Base-by-base conservation (phyloP, 495 filamentous ascomycete genomes). In the Xylaria curta region DNA sequence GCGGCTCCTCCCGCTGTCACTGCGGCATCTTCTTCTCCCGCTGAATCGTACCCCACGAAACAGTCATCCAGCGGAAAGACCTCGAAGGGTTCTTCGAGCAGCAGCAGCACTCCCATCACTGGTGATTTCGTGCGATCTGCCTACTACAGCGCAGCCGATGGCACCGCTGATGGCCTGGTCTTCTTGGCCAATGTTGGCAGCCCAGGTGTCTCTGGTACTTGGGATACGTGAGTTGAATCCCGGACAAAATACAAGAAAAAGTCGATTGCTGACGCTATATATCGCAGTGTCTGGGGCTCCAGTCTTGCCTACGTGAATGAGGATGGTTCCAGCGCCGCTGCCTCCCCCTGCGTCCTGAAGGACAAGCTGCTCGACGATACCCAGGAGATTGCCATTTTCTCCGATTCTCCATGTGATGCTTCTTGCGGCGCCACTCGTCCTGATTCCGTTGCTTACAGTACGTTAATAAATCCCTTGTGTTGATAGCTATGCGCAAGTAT, bases 101-200 rank as follows among this genome's bases (percentile, higher is more conserved):
- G 36, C 36, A 38, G 36, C 42, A 73, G 74, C 36, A 64, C 77
- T 68, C 66, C 79, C 69, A 59, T 70, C 62, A 62, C 47, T 40
- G 70, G 74, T 28, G 71, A 71, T 36, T 83, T 78, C 60, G 63
- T 77, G 28, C 81, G 87, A 54, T 77, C 79, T 36, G 89, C 82
- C 19, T 92, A 89, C 80, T 93, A 91, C 77, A 77, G 87, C 74
- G 82, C 90, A 3, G 78, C 74, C 0, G 68, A 78, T 3, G 83
- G 85, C 36, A 79, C 75, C 31, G 78, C 84, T 2, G 79, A 89
- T 1, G 91, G 90, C 7, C 73, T 94, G 3, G 85, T 84, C 28
- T 94, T 94, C 81, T 81, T 94, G 28, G 90, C 88, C 69, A 89
- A 92, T 78, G 78, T 83, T 53, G 91, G 90, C 71, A 87, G 87